A percentile compares a stretch with the other conserved stretches of the same genome.
Evolutionary conservation across 768 basidiomycete species (phyloP).

Genomic region (Lanmaoa pseudosensibilis): DNA sequence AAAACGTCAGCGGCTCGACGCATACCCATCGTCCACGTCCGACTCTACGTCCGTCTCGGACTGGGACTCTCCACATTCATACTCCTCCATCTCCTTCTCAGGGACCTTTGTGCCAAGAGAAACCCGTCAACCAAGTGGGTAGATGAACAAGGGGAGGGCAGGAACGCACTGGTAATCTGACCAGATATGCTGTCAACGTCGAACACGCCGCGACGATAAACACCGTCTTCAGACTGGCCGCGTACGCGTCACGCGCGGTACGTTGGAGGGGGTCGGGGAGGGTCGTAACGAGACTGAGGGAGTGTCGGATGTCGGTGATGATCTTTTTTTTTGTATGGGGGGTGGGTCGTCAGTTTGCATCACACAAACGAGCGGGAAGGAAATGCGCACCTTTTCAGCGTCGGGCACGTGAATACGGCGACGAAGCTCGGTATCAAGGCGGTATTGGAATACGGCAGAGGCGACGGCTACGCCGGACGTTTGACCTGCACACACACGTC

Average conservation of each 20-base stretch:
- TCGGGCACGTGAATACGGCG: constrained; percentile 12
- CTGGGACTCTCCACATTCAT: neutral
- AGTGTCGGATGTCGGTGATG: constrained; percentile 20
- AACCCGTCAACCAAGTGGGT: neutral
- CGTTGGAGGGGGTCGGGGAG: constrained; percentile 16
- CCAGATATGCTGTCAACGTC: constrained; percentile 17
- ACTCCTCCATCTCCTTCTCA: constrained; percentile 8
- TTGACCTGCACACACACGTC: constrained; percentile 10
- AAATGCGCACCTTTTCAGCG: constrained; percentile 7
- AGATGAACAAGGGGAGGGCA: neutral
- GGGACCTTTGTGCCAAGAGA: constrained; percentile 5
- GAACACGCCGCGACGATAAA: constrained; percentile 22
- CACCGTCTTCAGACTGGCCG: constrained; percentile 19
- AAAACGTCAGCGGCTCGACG: no score
- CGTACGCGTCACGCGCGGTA: constrained; percentile 21
- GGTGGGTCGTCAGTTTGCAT: neutral
- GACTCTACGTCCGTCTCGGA: neutral
- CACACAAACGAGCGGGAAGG: no score
- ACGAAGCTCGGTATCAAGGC: constrained; percentile 16
- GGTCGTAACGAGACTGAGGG: constrained; percentile 12
- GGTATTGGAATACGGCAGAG: constrained; percentile 24
- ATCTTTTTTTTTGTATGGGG: constrained; percentile 9
- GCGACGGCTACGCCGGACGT: constrained; percentile 22
- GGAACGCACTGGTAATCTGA: constrained; percentile 18
- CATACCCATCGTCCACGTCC: neutral